phyloP scores from a whole-genome alignment of 345 rosid species.

The Arabidopsis thaliana region DNA sequence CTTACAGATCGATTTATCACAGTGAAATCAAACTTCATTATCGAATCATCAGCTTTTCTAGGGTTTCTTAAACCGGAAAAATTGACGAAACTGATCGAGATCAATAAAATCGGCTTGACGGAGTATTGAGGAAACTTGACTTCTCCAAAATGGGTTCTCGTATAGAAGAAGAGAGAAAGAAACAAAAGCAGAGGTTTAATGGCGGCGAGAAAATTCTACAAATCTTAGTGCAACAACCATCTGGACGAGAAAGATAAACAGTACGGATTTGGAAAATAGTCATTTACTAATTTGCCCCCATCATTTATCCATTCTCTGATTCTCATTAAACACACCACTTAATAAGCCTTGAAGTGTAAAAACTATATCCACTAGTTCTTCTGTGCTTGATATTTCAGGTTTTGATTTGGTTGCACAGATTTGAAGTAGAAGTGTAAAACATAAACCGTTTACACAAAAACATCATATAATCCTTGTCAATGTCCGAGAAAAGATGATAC shows the following conservation, averaged over 20 bases:
- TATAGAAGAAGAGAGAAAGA: background rate
- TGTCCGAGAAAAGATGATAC: background rate
- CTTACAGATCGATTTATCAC: constrained; percentile 52
- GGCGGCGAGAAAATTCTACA: constrained; percentile 28
- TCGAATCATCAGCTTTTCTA: constrained; percentile 22
- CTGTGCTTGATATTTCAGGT: background rate
- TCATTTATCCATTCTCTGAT: background rate
- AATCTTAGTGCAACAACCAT: constrained; percentile 19
- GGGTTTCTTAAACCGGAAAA: background rate
- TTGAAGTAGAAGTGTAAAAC: background rate
- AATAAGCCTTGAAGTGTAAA: background rate
- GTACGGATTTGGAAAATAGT: background rate
- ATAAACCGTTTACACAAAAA: background rate
- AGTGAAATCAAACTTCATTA: constrained; percentile 51
- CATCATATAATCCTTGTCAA: background rate
- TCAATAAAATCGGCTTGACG: background rate
- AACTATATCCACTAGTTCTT: background rate
- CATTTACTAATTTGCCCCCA: constrained; percentile 29
- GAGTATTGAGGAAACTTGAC: background rate
- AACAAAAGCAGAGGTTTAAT: constrained; percentile 34
- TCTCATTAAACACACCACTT: background rate
- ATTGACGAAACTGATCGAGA: background rate
- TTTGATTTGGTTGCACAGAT: background rate
- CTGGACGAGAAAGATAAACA: background rate
- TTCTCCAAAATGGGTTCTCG: background rate